phyloP scores from a whole-genome alignment of 495 filamentous ascomycete genomes.

The Penicillium herquei region DNA sequence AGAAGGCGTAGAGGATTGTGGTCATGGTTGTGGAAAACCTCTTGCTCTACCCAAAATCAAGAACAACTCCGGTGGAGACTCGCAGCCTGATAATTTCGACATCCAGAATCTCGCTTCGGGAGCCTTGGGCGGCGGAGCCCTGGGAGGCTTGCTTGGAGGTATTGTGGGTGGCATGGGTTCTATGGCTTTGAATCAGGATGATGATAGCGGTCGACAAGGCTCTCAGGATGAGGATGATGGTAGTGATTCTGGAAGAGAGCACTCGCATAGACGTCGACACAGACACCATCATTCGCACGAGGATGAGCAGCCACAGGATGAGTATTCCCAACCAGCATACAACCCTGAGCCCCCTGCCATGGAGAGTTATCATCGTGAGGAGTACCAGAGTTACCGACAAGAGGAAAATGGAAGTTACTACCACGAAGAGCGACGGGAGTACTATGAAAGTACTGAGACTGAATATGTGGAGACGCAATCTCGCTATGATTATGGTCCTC shows the following conservation, averaged over 20 bases:
- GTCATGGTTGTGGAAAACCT: conserved; percentile 81
- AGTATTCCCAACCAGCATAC: conserved; percentile 7
- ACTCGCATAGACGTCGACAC: background rate
- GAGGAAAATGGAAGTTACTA: conserved; percentile 25
- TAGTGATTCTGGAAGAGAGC: conserved; percentile 8
- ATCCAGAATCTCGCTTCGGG: conserved; percentile 43
- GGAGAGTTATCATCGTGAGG: conserved; percentile 18
- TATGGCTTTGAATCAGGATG: conserved; percentile 37
- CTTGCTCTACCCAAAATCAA: conserved; percentile 53
- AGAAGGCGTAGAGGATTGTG: conserved; percentile 76
- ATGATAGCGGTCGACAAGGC: conserved; percentile 20
- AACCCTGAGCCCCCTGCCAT: conserved; percentile 7
- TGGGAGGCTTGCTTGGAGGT: conserved; percentile 53
- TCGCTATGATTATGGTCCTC: conserved; percentile 12
- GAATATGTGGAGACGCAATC: conserved; percentile 21
- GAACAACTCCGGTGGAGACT: conserved; percentile 24
- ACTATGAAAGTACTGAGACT: conserved; percentile 8
- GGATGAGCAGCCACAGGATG: background rate
- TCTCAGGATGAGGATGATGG: conserved; percentile 29
- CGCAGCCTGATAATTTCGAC: conserved; percentile 25
- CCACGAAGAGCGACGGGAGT: conserved; percentile 19
- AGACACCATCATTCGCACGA: background rate
- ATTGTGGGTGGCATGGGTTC: conserved; percentile 49
- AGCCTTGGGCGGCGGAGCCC: conserved; percentile 45
- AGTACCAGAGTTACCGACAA: conserved; percentile 32